phyloP scores from a whole-genome alignment of 2,329 filamentous ascomycete genomes.

The Trichoderma guizhouense region DNA sequence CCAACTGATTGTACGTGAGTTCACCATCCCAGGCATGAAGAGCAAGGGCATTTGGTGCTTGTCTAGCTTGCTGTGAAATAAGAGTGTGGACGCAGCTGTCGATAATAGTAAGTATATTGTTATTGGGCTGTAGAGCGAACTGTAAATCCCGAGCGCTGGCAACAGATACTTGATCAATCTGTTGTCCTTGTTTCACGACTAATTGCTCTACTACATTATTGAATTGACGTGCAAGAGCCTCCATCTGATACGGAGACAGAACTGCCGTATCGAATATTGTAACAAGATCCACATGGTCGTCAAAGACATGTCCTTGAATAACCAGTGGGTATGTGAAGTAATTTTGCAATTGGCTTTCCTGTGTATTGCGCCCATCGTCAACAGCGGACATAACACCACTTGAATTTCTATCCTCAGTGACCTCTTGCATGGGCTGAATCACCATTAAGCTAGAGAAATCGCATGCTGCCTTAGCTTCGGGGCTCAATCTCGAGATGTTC shows the following conservation, averaged over 20 bases:
- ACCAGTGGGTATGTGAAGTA: constrained; percentile 12
- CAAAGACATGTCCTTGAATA: neutral
- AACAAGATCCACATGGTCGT: neutral
- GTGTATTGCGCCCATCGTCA: neutral
- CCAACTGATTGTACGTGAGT: neutral
- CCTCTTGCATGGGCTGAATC: constrained; percentile 15
- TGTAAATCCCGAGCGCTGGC: constrained; percentile 2
- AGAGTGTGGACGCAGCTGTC: constrained; percentile 3
- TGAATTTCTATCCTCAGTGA: neutral
- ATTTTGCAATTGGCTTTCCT: neutral
- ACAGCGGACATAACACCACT: neutral
- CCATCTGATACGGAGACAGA: neutral
- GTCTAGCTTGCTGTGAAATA: neutral
- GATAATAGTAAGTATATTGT: neutral
- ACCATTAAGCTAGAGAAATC: constrained; percentile 16
- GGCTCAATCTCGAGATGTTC: constrained; percentile 25
- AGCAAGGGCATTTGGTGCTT: neutral
- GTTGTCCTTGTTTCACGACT: neutral
- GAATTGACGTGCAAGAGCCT: neutral
- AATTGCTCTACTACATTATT: constrained; percentile 1
- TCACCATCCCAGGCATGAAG: constrained; percentile 1
- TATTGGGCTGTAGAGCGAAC: neutral
- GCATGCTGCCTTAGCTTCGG: constrained; percentile 17
- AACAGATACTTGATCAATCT: neutral
- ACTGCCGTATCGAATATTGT: neutral